Conservation (phyloP, 2,329 filamentous ascomycete genomes). For the Botrytis elliptica region DNA sequence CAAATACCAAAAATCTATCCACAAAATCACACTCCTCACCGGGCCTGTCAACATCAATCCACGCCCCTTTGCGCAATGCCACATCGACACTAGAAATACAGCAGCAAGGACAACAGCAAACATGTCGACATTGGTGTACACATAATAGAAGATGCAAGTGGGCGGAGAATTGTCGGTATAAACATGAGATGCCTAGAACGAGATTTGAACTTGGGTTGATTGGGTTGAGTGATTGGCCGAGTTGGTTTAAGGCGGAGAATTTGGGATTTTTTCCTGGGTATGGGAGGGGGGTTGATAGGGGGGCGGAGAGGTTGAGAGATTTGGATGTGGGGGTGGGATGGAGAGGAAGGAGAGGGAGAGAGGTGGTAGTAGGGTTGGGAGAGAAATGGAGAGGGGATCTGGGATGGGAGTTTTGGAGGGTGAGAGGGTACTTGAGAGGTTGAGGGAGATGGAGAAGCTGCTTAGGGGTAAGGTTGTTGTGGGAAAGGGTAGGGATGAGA, state of each 20-base stretch:
- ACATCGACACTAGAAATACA: background rate
- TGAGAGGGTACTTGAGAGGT: background rate
- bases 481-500: background rate
- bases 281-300: background rate
- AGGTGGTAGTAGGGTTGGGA: background rate
- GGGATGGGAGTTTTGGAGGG: background rate
- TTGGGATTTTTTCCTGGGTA: slow-evolving; percentile 25
- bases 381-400: slow-evolving; percentile 14
- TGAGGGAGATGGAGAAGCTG: slow-evolving; percentile 27
- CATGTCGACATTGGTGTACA: slow-evolving; percentile 50
- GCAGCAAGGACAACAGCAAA: background rate
- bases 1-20: background rate
- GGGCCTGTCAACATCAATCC: background rate
- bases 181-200: slow-evolving; percentile 50
- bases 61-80: background rate
- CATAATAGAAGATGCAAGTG: slow-evolving; percentile 49
- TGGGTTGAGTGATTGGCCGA: slow-evolving; percentile 45
- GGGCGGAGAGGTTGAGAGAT: slow-evolving; percentile 7
- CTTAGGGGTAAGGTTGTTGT: background rate
- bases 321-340: slow-evolving; percentile 3
- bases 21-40: background rate
- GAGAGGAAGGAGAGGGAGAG: slow-evolving; percentile 1
- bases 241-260: slow-evolving; percentile 43
- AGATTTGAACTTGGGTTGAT: slow-evolving; percentile 43
- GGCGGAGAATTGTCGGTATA: slow-evolving; percentile 45